phyloP scores from a whole-genome alignment of 2,329 filamentous ascomycete genomes.

The Blastomyces gilchristii region DNA sequence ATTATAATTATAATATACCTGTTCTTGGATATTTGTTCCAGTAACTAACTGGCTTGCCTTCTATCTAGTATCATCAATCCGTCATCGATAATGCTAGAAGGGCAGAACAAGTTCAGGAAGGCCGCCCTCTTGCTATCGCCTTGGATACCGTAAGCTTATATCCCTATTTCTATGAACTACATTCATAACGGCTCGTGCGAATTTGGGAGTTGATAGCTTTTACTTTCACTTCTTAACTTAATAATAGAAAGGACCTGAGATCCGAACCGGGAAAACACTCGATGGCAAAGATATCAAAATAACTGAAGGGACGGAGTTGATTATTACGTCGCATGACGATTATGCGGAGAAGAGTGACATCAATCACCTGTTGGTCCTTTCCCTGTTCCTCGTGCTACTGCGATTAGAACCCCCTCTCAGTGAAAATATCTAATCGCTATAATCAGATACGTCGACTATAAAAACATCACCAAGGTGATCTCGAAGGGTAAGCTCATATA shows the following conservation, averaged over 20 bases:
- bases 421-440: neutral
- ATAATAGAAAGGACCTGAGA: slow-evolving; percentile 65
- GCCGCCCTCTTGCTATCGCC: slow-evolving; percentile 89
- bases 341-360: slow-evolving; percentile 77
- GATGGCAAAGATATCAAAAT: slow-evolving; percentile 70
- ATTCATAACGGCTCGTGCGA: slow-evolving; percentile 29
- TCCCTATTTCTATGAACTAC: neutral
- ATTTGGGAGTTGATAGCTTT: slow-evolving; percentile 20
- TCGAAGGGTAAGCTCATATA: slow-evolving; percentile 84
- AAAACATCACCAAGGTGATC: slow-evolving; percentile 99
- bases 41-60: neutral
- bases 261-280: slow-evolving; percentile 67
- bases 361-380: slow-evolving; percentile 67
- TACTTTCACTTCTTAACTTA: neutral
- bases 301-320: slow-evolving; percentile 69
- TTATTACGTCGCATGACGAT: slow-evolving; percentile 92
- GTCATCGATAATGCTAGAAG: slow-evolving; percentile 92
- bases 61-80: slow-evolving; percentile 74
- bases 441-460: slow-evolving; percentile 87
- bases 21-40: neutral
- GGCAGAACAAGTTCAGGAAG: slow-evolving; percentile 65
- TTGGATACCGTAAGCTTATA: slow-evolving; percentile 62
- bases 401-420: too few species aligned
- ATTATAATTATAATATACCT: neutral
- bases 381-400: too few species aligned